Percentiles rank a stretch among this genome's conserved stretches.
Evolutionary conservation across 192 early-diverging fungal genomes (phyloP).

Genomic region (Coemansia sp.): DNA sequence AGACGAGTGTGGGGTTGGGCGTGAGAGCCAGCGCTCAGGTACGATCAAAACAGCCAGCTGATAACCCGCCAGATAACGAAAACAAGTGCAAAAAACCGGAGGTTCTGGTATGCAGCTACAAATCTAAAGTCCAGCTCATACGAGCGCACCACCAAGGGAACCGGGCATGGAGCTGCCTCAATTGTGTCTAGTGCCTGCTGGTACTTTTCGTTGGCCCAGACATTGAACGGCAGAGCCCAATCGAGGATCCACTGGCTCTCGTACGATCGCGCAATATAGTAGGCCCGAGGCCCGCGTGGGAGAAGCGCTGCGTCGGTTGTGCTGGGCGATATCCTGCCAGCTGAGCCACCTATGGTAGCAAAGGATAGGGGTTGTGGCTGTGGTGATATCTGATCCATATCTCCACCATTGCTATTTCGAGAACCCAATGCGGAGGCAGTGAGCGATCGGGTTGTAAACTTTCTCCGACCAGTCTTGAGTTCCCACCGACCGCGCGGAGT

Average conservation of each 20-base stretch:
- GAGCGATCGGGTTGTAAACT: slow-evolving; percentile 31
- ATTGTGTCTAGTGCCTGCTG: slow-evolving; percentile 19
- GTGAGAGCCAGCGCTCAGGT: too few relatives aligned
- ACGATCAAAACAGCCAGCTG: slow-evolving; percentile 18
- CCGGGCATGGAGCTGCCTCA: slow-evolving; percentile 6
- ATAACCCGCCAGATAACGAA: slow-evolving; percentile 15
- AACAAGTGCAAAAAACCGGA: slow-evolving; percentile 28
- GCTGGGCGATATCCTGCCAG: not conserved
- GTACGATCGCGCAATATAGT: slow-evolving; percentile 43
- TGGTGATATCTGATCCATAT: not conserved
- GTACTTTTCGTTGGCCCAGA: slow-evolving; percentile 26
- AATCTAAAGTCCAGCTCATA: slow-evolving; percentile 44
- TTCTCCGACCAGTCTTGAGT: slow-evolving; percentile 42
- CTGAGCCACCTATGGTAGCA: not conserved
- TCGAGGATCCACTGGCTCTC: slow-evolving; percentile 53
- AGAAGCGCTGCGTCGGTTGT: slow-evolving; percentile 14
- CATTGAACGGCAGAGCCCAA: slow-evolving; percentile 18
- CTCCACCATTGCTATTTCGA: not conserved
- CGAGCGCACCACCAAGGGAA: slow-evolving; percentile 19
- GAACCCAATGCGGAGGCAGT: not conserved
- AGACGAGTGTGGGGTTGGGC: too few relatives aligned
- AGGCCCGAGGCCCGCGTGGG: slow-evolving; percentile 37
- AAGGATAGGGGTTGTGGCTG: not conserved
- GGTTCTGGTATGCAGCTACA: slow-evolving; percentile 39
- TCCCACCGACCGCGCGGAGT: slow-evolving; percentile 52